Evolutionary conservation across 805 yeast species (phyloP), one percentile per base, ranked within the genome.

Genomic region (Saccharomycopsis lassenensis): DNA sequence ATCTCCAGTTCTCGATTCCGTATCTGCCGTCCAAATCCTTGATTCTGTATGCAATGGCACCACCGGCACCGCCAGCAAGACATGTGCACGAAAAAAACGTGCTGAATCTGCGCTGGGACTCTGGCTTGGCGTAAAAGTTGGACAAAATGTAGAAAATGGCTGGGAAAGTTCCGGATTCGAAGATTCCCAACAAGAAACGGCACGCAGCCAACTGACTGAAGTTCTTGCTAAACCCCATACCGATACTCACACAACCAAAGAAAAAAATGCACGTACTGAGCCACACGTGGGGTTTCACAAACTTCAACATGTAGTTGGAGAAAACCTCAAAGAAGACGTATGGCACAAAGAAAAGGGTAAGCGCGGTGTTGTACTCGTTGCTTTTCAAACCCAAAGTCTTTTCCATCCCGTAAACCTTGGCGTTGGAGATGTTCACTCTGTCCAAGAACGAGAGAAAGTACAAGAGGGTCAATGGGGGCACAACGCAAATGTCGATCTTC

Each of bases 401-500:
- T 15, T 64, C 63, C 62, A 83, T 61, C 8, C 85, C 85, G 50
- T 80, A 81, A 37, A 77, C 69, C 41, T 74, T 74, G 5, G 94
- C 93, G 55, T 83, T 82, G 21, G 87, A 74, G 43, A 83, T 79
- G 54, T 83, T 83, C 40, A 82, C 87, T 54, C 93, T 65, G 54
- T 83, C 93, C 50, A 83, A 58, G 51, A 82, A 83, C 1, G 89
- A 77, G 43, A 82, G 65, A 54, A 83, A 72, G 50, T 83, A 83
- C 30, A 83, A 61, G 20, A 81, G 49, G 50, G 85, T 73, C 46
- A 83, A 77, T 10, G 46, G 46, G 3, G 85, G 83, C 15, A 79
- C 73, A 28, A 80, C 74, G 37, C 80, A 69, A 2, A 71, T 31
- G 49, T 80, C 89, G 23, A 77, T 61, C 46, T 77, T 79, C 65